Base-by-base conservation (phyloP, 768 basidiomycete genomes). In the Cytidiella melzeri region DNA sequence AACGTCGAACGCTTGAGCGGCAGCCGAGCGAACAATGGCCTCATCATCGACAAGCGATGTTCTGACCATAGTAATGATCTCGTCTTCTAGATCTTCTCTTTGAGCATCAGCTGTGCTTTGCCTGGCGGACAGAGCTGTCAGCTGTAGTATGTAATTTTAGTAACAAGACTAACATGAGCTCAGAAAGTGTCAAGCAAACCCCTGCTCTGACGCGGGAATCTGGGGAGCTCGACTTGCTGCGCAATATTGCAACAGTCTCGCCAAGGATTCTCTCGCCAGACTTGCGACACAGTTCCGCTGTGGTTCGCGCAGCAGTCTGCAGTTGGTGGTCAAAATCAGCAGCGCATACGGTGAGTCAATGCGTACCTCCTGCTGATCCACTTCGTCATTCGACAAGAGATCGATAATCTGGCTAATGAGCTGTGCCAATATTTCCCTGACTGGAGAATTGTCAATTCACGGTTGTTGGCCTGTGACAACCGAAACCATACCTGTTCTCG, bases 231-330 rank as follows among this genome's bases (percentile, higher is more conserved):
- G 84, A 78, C 39, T 81, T 79, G 18, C 73, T 68, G 47, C 85
- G 87, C 51, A 99, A 68, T 46, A 91, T 85, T 3, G 80, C 73
- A 55, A 98, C 75, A 44, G 95, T 83, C 55, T 93, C 93, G 19
- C 78, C 82, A 30, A 98, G 60, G 50, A 95, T 83, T 49, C 84
- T 82, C 65, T 98, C 96, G 13, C 96, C 95, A 57, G 94, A 94
- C 67, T 97, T 98, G 64, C 88, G 85, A 64, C 91, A 96, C 0
- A 97, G 66, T 63, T 99, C 95, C 10, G 80, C 78, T 5, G 89
- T 79, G 2, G 93, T 96, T 34, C 92, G 79, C 13, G 80, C 78
- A n/a, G 92, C 92, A 20, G 87, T 95, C 91, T 94, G 55, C 23
- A 30, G 36, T 24, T 10, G 41, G 34, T 41, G 37, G 37, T 52